Conservation (phyloP, 2,329 filamentous ascomycete genomes). For the Fonsecaea nubica region DNA sequence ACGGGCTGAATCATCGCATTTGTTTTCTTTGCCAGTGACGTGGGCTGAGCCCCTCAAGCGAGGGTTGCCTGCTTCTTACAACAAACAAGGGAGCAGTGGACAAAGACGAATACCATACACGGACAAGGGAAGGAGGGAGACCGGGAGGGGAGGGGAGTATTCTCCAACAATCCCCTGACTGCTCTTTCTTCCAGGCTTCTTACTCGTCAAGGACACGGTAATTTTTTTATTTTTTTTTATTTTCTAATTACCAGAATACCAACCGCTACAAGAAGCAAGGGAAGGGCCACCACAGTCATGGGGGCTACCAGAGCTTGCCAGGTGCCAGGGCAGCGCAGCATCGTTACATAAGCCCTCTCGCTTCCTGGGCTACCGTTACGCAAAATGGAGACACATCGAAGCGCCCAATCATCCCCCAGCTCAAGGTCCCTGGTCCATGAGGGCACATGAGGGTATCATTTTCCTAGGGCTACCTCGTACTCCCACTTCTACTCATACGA, state of each 20-base stretch:
- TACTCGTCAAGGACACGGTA: neutral
- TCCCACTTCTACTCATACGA: too few species aligned
- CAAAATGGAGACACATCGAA: neutral
- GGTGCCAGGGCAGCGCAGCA: neutral
- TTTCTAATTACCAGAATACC: neutral
- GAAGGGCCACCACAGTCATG: too few species aligned
- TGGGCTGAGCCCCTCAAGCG: conserved; percentile 5
- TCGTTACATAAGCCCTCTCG: neutral
- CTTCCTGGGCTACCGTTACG: neutral
- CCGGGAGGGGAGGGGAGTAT: neutral
- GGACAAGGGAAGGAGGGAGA: neutral
- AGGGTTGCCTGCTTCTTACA: neutral
- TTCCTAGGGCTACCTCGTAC: neutral
- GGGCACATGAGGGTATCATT: neutral
- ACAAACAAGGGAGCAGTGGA: neutral
- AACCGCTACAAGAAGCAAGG: neutral
- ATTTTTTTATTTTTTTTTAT: neutral
- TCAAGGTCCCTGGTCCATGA: neutral
- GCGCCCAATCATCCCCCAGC: neutral
- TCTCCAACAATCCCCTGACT: conserved; percentile 7
- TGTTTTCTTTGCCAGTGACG: neutral
- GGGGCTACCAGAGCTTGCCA: too few species aligned
- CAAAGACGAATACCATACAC: neutral
- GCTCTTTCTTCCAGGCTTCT: neutral
- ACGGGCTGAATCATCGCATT: conserved; percentile 1